These are phyloP conservation scores for Lipomyces oligophaga DNA, from an alignment of 805 yeast genomes.

Conservation along the genomic window DNA sequence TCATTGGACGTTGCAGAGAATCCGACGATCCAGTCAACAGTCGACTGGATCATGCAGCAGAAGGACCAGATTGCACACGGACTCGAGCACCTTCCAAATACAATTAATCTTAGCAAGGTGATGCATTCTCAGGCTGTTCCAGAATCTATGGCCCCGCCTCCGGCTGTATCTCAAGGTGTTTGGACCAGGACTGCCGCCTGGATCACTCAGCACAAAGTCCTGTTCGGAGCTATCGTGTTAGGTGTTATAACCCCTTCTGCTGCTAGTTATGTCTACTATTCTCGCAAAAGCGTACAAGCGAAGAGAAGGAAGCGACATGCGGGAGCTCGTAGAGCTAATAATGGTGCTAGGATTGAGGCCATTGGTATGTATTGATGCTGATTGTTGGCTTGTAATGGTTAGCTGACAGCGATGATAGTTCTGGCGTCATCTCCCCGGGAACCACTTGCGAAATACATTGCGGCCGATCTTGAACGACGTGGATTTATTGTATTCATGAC, in stretches of 20 bases:
- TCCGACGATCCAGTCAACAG: conserved; percentile 1
- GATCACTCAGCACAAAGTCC: conserved; percentile 21
- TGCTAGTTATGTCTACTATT: conserved; percentile 7
- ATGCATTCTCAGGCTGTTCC: conserved; percentile 1
- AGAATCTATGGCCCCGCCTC: conserved; percentile 10
- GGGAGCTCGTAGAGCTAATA: conserved; percentile 46
- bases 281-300: conserved; percentile 3
- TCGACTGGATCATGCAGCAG: conserved; percentile 17
- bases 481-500: conserved; percentile 81
- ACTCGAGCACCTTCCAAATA: conserved; percentile 10
- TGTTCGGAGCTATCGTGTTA: conserved; percentile 13
- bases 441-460: conserved; percentile 64
- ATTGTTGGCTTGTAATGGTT: background rate
- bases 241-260: conserved; percentile 21
- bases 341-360: conserved; percentile 74
- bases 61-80: conserved; percentile 14
- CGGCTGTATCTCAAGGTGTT: conserved; percentile 3
- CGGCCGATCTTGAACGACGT: conserved; percentile 68
- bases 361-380: conserved; percentile 36
- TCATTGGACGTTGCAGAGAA: conserved; percentile 12
- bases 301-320: conserved; percentile 49
- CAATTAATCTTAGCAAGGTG: conserved; percentile 7
- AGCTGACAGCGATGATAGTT: conserved; percentile 34
- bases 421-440: conserved; percentile 75
- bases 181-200: conserved; percentile 4